Conservation (phyloP, 2,329 filamentous ascomycete species). For the Chrysoporthe austroafricana region DNA sequence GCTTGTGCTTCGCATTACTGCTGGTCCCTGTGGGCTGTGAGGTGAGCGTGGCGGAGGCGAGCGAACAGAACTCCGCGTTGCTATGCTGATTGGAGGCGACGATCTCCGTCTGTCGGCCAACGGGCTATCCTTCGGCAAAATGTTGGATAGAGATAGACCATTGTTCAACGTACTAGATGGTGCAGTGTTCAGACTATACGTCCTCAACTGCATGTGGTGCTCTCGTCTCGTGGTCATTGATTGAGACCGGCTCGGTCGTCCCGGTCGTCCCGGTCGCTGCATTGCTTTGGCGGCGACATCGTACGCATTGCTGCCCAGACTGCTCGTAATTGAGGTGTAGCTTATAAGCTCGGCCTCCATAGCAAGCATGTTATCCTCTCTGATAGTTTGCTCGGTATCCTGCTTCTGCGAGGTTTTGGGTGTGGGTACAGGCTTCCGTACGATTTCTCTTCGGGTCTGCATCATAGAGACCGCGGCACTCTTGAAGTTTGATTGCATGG, state of each 20-base stretch:
- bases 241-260: constrained; percentile 35
- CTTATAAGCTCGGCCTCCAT: constrained; percentile 31
- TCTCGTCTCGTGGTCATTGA: constrained; percentile 39
- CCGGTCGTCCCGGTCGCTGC: constrained; percentile 24
- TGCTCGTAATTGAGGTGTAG: constrained; percentile 32
- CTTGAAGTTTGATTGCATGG: constrained; percentile 33
- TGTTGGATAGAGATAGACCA: constrained; percentile 34
- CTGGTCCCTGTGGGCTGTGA: constrained; percentile 38
- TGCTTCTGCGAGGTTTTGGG: constrained; percentile 23
- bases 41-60: constrained; percentile 42
- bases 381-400: constrained; percentile 11
- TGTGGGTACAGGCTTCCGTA: constrained; percentile 38
- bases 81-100: constrained; percentile 48
- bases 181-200: constrained; percentile 25
- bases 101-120: constrained; percentile 39
- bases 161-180: constrained; percentile 26
- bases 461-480: constrained; percentile 37
- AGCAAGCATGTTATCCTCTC: constrained; percentile 29
- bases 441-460: constrained; percentile 37
- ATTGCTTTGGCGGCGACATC: constrained; percentile 34
- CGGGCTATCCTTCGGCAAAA: constrained; percentile 34
- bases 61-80: constrained; percentile 42
- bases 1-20: constrained; percentile 37
- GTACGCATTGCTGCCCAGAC: constrained; percentile 35
- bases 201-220: constrained; percentile 32